These are phyloP conservation scores for Boletus coccyginus DNA, from an alignment of 768 basidiomycete genomes.

Conservation along the genomic window DNA sequence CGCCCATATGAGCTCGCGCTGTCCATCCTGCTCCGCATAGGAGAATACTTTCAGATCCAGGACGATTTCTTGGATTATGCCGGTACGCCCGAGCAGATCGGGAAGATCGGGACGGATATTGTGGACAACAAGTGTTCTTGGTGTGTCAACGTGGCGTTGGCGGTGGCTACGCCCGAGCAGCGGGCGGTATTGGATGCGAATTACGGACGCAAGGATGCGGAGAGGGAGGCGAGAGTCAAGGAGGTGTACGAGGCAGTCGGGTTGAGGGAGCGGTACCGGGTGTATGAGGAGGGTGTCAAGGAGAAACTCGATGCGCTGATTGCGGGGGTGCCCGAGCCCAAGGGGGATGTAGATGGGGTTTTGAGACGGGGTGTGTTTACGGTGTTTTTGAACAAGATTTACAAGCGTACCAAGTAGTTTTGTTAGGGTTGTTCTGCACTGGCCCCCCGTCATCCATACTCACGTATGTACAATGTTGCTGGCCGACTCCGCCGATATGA, in stretches of 20 bases:
- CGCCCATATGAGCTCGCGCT: not conserved
- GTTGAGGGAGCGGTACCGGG: not conserved
- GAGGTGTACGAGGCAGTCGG: not conserved
- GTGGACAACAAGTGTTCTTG: not conserved
- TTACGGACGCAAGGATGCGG: not conserved
- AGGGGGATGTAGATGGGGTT: not conserved
- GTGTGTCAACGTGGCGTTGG: conserved; percentile 1
- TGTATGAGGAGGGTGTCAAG: not conserved
- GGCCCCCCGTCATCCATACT: no score
- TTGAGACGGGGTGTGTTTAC: not conserved
- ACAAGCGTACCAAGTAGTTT: not conserved
- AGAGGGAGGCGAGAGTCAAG: not conserved
- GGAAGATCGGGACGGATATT: not conserved
- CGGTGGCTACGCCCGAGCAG: not conserved
- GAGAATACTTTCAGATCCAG: conserved; percentile 2
- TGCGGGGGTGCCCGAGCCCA: not conserved
- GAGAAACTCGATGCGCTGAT: not conserved
- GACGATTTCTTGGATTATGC: not conserved
- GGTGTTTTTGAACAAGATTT: not conserved
- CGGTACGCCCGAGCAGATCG: not conserved
- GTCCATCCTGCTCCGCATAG: conserved; percentile 1
- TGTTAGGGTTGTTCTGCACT: no score
- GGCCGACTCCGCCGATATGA: no score
- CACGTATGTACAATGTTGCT: no score
- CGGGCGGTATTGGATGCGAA: not conserved